phyloP scores from a whole-genome alignment of 164 flowering plant genomes.

The Saururus chinensis region DNA sequence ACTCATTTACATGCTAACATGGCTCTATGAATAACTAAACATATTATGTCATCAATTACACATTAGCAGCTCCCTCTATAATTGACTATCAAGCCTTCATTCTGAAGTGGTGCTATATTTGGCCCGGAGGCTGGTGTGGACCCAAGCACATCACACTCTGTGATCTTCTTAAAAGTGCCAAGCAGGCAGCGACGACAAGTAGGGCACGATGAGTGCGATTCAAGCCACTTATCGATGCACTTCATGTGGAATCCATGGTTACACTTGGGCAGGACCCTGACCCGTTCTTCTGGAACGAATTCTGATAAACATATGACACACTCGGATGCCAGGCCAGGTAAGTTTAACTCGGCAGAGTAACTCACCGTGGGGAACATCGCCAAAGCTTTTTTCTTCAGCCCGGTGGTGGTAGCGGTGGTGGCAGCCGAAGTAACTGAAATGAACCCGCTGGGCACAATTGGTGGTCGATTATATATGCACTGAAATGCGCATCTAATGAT shows the following conservation, averaged over 20 bases:
- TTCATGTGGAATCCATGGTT: conserved; percentile 73
- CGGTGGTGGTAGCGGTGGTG: conserved; percentile 50
- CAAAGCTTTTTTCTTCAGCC: conserved; percentile 56
- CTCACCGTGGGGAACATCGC: conserved; percentile 39
- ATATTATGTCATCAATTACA: neutral
- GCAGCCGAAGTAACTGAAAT: conserved; percentile 9
- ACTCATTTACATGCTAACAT: neutral
- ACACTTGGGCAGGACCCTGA: conserved; percentile 66
- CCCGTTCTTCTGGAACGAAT: conserved; percentile 40
- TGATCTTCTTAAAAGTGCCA: conserved; percentile 46
- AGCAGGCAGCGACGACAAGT: conserved; percentile 64
- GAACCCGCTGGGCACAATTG: neutral
- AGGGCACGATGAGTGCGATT: conserved; percentile 79
- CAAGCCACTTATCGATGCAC: conserved; percentile 84
- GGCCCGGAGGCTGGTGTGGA: neutral
- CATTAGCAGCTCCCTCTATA: conserved; percentile 12
- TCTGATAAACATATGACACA: conserved; percentile 80
- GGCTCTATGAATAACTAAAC: neutral
- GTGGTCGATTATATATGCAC: conserved; percentile 36
- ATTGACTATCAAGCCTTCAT: conserved; percentile 47
- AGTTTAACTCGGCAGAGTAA: conserved; percentile 32
- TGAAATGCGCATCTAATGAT: conserved; percentile 69
- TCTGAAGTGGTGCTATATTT: conserved; percentile 45
- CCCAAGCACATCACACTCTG: conserved; percentile 14
- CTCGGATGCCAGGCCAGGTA: conserved; percentile 48